A percentile compares a stretch with the other conserved stretches of the same genome.
These are phyloP conservation scores for Alternaria triticina DNA, from an alignment of 2,329 filamentous ascomycete genomes.

Conservation along the genomic window DNA sequence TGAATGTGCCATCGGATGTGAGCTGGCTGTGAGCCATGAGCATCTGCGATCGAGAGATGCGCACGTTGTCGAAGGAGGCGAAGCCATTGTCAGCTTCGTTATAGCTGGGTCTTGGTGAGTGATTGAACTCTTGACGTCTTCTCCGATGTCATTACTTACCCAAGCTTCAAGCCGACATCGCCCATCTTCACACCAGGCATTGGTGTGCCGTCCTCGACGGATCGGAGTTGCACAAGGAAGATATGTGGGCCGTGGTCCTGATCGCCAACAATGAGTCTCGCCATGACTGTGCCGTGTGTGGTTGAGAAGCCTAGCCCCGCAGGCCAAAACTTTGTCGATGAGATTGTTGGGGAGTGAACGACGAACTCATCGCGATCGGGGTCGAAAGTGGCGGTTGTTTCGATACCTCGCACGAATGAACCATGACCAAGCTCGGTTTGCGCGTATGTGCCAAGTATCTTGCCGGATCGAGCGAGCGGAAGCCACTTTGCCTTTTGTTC, in stretches of 20 bases:
- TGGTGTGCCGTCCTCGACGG: conserved; percentile 51
- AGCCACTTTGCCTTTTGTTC: conserved; percentile 55
- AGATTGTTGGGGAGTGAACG: conserved; percentile 56
- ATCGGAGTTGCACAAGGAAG: conserved; percentile 59
- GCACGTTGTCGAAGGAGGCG: conserved; percentile 55
- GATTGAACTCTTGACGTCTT: conserved; percentile 22
- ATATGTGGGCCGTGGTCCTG: conserved; percentile 53
- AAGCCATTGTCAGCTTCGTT: conserved; percentile 58
- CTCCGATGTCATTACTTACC: neutral
- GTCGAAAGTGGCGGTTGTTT: conserved; percentile 56
- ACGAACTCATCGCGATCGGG: conserved; percentile 52
- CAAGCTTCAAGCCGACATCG: conserved; percentile 57
- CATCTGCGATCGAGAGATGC: conserved; percentile 55
- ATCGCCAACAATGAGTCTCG: conserved; percentile 52
- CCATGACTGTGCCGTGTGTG: conserved; percentile 52
- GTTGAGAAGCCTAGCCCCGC: conserved; percentile 22
- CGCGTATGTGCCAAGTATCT: conserved; percentile 53
- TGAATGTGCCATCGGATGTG: conserved; percentile 52
- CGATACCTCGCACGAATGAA: conserved; percentile 57
- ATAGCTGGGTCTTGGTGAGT: conserved; percentile 40
- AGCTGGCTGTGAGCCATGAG: conserved; percentile 56
- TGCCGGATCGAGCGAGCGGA: conserved; percentile 43
- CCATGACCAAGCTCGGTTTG: conserved; percentile 61
- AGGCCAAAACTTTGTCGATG: conserved; percentile 30
- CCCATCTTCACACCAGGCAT: conserved; percentile 56